phyloP scores from a whole-genome alignment of 192 early-diverging fungal species.

The Umbelopsis vinacea region DNA sequence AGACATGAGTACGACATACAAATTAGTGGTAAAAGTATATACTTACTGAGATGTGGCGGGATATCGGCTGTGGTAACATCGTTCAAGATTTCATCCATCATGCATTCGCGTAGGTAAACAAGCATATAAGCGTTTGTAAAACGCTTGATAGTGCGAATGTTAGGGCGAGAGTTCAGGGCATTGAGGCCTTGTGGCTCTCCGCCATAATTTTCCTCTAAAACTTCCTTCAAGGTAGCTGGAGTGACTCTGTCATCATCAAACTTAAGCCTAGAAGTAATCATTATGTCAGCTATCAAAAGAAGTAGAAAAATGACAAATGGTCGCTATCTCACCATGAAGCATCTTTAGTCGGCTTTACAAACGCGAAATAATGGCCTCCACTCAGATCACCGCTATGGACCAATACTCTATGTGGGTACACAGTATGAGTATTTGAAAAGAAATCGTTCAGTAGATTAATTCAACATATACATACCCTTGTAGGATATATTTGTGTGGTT shows the following conservation, averaged over 20 bases:
- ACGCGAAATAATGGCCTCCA: slow-evolving; percentile 94
- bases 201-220: slow-evolving; percentile 94
- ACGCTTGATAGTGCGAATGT: slow-evolving; percentile 66
- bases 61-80: slow-evolving; percentile 71
- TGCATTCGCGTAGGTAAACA: slow-evolving; percentile 88
- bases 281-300: neutral
- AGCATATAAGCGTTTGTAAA: slow-evolving; percentile 99
- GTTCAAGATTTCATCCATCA: slow-evolving; percentile 72
- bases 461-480: slow-evolving; percentile 68
- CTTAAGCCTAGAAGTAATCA: slow-evolving; percentile 56
- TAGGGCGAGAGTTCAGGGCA: slow-evolving; percentile 42
- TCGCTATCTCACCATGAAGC: slow-evolving; percentile 70
- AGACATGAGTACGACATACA: neutral
- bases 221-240: slow-evolving; percentile 77
- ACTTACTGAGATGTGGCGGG: slow-evolving; percentile 76
- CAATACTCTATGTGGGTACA: slow-evolving; percentile 68
- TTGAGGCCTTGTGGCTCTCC: slow-evolving; percentile 61
- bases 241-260: slow-evolving; percentile 97
- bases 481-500: slow-evolving; percentile 77
- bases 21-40: slow-evolving; percentile 30
- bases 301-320: neutral
- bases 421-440: neutral
- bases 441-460: slow-evolving; percentile 1
- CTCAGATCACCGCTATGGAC: slow-evolving; percentile 94
- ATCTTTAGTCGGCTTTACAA: slow-evolving; percentile 79